phyloP scores from a whole-genome alignment of 2,329 filamentous ascomycete species.

The Penicillium sp. region DNA sequence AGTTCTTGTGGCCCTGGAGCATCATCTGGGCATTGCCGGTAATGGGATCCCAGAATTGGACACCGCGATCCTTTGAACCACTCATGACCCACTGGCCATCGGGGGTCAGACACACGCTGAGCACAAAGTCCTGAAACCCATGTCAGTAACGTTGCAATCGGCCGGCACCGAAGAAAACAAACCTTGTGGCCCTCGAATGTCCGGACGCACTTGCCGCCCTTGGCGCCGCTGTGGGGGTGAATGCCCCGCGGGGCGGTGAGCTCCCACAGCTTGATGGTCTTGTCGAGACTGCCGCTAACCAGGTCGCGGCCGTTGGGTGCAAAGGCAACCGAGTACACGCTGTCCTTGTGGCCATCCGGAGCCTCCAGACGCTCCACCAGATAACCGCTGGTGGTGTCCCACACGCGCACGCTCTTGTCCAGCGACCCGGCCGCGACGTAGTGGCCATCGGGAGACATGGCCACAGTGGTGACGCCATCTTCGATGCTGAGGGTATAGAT shows the following conservation, averaged over 20 bases:
- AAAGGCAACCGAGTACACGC: conserved; percentile 94
- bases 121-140: conserved; percentile 74
- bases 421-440: conserved; percentile 92
- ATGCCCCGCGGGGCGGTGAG: conserved; percentile 67
- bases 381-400: conserved; percentile 83
- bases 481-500: conserved; percentile 86
- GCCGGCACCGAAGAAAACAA: conserved; percentile 32
- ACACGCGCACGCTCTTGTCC: conserved; percentile 96
- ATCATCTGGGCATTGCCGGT: conserved; percentile 94
- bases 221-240: conserved; percentile 62
- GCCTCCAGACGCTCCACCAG: conserved; percentile 89
- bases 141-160: conserved; percentile 14
- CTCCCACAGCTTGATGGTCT: conserved; percentile 99
- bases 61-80: conserved; percentile 92
- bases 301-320: conserved; percentile 88
- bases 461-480: conserved; percentile 94
- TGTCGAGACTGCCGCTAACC: conserved; percentile 90
- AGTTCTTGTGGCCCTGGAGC: conserved; percentile 98
- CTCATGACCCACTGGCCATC: conserved; percentile 95
- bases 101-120: conserved; percentile 90
- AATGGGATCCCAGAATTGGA: conserved; percentile 97
- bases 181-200: conserved; percentile 97
- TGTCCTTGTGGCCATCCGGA: conserved; percentile 91
- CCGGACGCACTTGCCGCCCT: conserved; percentile 88
- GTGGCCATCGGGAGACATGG: conserved; percentile 91